Conservation (phyloP, 805 yeast genomes). For the Candida lessepsii region DNA sequence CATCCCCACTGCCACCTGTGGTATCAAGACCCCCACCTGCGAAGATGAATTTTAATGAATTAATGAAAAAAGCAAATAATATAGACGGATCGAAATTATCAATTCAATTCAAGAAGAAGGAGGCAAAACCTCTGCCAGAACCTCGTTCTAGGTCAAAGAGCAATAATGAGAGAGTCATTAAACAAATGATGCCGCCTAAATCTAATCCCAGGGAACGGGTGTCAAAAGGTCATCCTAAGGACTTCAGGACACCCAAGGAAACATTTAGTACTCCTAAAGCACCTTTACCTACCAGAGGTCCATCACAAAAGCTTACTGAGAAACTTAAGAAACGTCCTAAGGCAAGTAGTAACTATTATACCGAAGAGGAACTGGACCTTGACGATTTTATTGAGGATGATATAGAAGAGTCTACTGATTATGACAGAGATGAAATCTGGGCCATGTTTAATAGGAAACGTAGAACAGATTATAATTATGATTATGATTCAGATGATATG, state of each 20-base stretch:
- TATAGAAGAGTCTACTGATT: slow-evolving; percentile 46
- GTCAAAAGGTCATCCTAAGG: background rate
- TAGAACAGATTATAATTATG: slow-evolving; percentile 45
- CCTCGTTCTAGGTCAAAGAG: slow-evolving; percentile 3
- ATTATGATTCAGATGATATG: slow-evolving; percentile 65
- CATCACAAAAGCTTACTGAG: slow-evolving; percentile 53
- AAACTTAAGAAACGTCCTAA: slow-evolving; percentile 30
- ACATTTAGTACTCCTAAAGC: slow-evolving; percentile 11
- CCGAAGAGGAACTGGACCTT: slow-evolving; percentile 18
- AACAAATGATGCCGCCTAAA: too few relatives aligned
- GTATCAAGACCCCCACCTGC: slow-evolving; percentile 8
- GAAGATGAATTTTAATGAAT: slow-evolving; percentile 57
- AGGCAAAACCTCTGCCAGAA: slow-evolving; percentile 26
- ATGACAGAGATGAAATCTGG: slow-evolving; percentile 89
- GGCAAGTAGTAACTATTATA: background rate
- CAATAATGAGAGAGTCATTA: too few relatives aligned
- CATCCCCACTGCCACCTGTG: background rate
- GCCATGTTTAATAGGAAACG: slow-evolving; percentile 70
- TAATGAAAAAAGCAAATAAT: slow-evolving; percentile 65
- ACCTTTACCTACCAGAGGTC: slow-evolving; percentile 51
- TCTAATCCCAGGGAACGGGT: too few relatives aligned
- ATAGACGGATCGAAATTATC: slow-evolving; percentile 50
- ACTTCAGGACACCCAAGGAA: slow-evolving; percentile 1
- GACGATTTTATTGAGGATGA: slow-evolving; percentile 55
- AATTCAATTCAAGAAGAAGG: slow-evolving; percentile 28